Evolutionary conservation across 1,139 yeast species (phyloP), one percentile per base, ranked within the genome.

Genomic region (Casaregolazyma suthepensis): DNA sequence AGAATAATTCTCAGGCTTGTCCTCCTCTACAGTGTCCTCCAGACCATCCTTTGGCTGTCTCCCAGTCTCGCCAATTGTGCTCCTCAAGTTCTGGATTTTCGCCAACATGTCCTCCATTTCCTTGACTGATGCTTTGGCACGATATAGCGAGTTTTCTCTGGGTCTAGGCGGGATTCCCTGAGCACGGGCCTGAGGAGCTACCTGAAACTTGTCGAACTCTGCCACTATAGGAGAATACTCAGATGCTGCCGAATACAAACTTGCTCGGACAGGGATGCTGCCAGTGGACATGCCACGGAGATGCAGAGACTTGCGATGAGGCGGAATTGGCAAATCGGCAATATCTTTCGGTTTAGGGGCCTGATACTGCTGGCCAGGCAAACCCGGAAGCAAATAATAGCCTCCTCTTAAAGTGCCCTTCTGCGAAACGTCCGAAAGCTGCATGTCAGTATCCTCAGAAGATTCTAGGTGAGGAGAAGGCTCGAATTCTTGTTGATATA

Each of bases 151-250:
- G 12, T 50, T 15, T 13, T 35, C 17, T 35, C 40, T 35, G 9
- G 40, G 40, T 6, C 9, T 35, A 15, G 40, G 17, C 9, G 40
- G 6, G 9, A 26, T 12, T 26, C 40, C 40, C 40, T 35, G 17
- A 13, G 40, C 13, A 6, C 48, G 22, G 5, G 50, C 43, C 38
- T 43, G 48, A 2, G 48, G 26, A 15, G 43, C 17, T 35, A 54
- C 52, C 15, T 52, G 51, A 18, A 61, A 58, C 15, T 61, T 59
- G 2, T 62, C 61, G 13, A 62, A 64, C 44, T 62, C 63, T 44
- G 61, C 66, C 15, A 62, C 56, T n/a, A 61, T 53, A 5, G 66
- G 65, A n/a, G 65, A 62, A 45, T 62, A 62, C 35, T 56, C 61
- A 17, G 64, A 60, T 43, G 61, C 61, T 22, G 56, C 61, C 7